Conservation (phyloP, 768 basidiomycete genomes). For the Boletus edulis region DNA sequence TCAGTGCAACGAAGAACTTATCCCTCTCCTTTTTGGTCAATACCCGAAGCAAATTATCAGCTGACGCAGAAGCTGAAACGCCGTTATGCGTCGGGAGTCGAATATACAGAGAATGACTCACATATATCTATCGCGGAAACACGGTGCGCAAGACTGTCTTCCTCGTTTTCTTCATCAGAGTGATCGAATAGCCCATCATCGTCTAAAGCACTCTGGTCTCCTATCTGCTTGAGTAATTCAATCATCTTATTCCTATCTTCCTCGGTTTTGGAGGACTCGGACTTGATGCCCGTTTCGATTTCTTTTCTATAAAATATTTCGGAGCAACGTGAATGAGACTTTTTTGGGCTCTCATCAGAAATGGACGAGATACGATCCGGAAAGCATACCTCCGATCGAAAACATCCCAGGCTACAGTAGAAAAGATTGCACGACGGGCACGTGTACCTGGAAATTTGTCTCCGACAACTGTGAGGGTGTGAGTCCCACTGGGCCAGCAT, state of each 20-base stretch:
- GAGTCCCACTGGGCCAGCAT: no score
- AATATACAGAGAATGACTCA: slow-evolving; percentile 28
- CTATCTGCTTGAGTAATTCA: slow-evolving; percentile 67
- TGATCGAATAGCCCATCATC: slow-evolving; percentile 31
- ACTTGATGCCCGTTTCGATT: slow-evolving; percentile 59
- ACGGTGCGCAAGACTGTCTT: slow-evolving; percentile 46
- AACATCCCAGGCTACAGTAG: slow-evolving; percentile 81
- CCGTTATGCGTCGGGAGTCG: not conserved
- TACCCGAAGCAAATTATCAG: slow-evolving; percentile 58
- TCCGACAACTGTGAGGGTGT: slow-evolving; percentile 53
- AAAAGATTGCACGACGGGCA: slow-evolving; percentile 79
- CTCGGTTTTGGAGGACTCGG: slow-evolving; percentile 50
- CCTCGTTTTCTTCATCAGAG: slow-evolving; percentile 39
- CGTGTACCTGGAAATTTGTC: slow-evolving; percentile 76
- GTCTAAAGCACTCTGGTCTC: slow-evolving; percentile 52
- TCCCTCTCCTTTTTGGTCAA: slow-evolving; percentile 59
- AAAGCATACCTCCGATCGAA: slow-evolving; percentile 61
- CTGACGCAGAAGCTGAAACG: slow-evolving; percentile 48
- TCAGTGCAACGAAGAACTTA: slow-evolving; percentile 56
- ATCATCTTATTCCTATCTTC: slow-evolving; percentile 67
- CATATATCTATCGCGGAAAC: slow-evolving; percentile 63
- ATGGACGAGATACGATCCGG: not conserved
- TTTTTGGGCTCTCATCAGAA: not conserved
- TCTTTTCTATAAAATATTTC: slow-evolving; percentile 81
- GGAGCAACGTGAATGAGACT: slow-evolving; percentile 72